These are phyloP conservation scores for Trichoderma sp. DNA, from an alignment of 2,329 filamentous ascomycete species.

Conservation along the genomic window DNA sequence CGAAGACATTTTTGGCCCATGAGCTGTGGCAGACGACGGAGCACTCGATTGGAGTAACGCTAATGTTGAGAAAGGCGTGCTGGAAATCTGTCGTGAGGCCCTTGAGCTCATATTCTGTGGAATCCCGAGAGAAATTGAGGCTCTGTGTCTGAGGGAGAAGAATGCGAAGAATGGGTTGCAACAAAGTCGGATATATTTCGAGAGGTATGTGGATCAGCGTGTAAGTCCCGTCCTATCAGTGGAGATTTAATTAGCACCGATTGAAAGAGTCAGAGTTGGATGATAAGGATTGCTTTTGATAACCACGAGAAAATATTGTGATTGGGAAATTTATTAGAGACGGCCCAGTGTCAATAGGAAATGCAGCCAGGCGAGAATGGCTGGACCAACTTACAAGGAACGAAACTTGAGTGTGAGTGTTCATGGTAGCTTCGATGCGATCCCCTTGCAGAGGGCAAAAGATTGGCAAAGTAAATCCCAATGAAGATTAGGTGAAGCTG, in stretches of 20 bases:
- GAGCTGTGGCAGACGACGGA: conserved; percentile 84
- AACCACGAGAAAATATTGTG: too few relatives aligned
- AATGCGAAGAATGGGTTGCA: conserved; percentile 85
- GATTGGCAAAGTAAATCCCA: not conserved
- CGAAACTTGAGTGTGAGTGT: conserved; percentile 60
- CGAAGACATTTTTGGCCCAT: conserved; percentile 75
- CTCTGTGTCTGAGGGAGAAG: conserved; percentile 68
- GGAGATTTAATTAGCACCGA: not conserved
- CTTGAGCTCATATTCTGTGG: conserved; percentile 46
- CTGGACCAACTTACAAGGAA: conserved; percentile 55
- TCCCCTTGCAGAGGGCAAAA: conserved; percentile 2
- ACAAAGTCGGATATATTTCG: conserved; percentile 73
- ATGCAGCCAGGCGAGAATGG: not conserved
- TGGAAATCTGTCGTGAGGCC: conserved; percentile 55
- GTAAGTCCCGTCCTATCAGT: conserved; percentile 77
- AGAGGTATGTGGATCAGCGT: conserved; percentile 90
- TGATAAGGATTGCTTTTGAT: not conserved
- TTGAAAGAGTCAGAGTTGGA: not conserved
- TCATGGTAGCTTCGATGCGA: conserved; percentile 48
- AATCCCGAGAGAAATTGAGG: conserved; percentile 43
- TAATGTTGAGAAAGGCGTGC: conserved; percentile 90
- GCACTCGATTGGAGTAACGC: conserved; percentile 88
- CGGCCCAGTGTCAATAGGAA: not conserved
- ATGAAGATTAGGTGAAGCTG: not conserved
- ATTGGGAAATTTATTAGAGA: not conserved